Evolutionary conservation across 2,329 filamentous ascomycete species (phyloP).

Genomic region (Geoglossum cookeanum): DNA sequence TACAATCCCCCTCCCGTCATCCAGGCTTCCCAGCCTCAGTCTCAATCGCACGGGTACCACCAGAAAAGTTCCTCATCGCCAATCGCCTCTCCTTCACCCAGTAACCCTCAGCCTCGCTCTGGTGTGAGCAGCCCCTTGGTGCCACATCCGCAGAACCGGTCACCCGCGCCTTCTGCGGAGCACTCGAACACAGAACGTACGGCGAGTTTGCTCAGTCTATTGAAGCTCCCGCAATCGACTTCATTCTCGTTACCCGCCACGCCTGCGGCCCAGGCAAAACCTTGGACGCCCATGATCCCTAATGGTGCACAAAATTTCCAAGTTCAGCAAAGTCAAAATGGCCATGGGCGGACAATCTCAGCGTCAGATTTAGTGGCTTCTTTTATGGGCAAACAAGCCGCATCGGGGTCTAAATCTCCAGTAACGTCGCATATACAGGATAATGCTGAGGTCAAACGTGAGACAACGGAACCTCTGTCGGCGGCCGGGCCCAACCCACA

Average conservation of each 20-base stretch:
- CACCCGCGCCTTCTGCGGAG: constrained; percentile 23
- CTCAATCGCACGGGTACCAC: constrained; percentile 22
- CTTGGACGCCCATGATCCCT: background rate
- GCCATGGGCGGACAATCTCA: constrained; percentile 25
- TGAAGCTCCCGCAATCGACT: constrained; percentile 40
- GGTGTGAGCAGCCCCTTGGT: constrained; percentile 38
- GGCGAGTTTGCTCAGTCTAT: constrained; percentile 40
- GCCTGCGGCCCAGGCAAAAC: constrained; percentile 8
- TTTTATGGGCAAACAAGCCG: constrained; percentile 28
- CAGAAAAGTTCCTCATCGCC: constrained; percentile 36
- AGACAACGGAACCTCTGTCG: constrained; percentile 10
- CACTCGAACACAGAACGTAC: constrained; percentile 28
- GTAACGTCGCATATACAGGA: constrained; percentile 13
- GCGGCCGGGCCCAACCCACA: constrained; percentile 45
- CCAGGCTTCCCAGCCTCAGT: constrained; percentile 7
- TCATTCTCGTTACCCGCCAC: background rate
- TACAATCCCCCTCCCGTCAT: constrained; percentile 16
- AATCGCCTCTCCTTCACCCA: constrained; percentile 34
- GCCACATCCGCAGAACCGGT: constrained; percentile 23
- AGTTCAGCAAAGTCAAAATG: constrained; percentile 9
- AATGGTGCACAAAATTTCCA: constrained; percentile 4
- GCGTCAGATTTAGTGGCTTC: constrained; percentile 38
- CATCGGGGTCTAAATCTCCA: constrained; percentile 4
- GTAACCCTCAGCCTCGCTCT: constrained; percentile 36
- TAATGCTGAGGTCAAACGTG: constrained; percentile 11